phyloP scores from a whole-genome alignment of 176 grass and related monocot genomes.

The Juncus inflexus region DNA sequence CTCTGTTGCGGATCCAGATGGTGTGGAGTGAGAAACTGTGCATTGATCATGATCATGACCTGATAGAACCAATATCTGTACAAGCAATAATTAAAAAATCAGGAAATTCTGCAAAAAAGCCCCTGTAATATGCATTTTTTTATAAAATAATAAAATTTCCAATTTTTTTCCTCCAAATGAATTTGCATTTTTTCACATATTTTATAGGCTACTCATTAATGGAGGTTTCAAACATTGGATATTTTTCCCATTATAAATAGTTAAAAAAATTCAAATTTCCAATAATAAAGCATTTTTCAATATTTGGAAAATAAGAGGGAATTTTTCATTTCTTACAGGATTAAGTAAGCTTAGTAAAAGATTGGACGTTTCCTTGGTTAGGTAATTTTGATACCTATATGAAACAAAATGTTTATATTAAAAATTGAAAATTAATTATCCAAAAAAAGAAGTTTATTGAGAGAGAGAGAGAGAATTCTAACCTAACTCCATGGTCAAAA shows the following conservation, averaged over 20 bases:
- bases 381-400: slow-evolving; percentile 91
- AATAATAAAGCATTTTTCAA: neutral
- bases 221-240: no score
- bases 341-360: slow-evolving; percentile 67
- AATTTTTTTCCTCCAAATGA: no score
- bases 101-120: no score
- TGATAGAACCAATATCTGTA: slow-evolving; percentile 80
- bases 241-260: no score
- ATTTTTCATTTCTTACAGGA: slow-evolving; percentile 48
- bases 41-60: slow-evolving; percentile 99
- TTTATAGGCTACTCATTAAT: no score
- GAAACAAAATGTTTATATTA: slow-evolving; percentile 3
- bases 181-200: no score
- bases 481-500: slow-evolving; percentile 58
- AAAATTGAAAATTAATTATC: slow-evolving; percentile 25
- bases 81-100: slow-evolving; percentile 21
- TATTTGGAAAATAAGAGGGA: slow-evolving; percentile 7
- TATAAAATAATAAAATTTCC: neutral
- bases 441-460: neutral
- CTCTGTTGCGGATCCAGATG: slow-evolving; percentile 59
- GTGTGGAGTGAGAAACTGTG: slow-evolving; percentile 57
- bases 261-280: no score
- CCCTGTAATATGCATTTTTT: neutral
- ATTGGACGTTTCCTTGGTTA: slow-evolving; percentile 78
- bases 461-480: slow-evolving; percentile 33